A percentile compares a stretch with the other conserved stretches of the same genome.
Evolutionary conservation across 495 filamentous ascomycete species (phyloP).

Genomic region (Oleoguttula mirabilis): DNA sequence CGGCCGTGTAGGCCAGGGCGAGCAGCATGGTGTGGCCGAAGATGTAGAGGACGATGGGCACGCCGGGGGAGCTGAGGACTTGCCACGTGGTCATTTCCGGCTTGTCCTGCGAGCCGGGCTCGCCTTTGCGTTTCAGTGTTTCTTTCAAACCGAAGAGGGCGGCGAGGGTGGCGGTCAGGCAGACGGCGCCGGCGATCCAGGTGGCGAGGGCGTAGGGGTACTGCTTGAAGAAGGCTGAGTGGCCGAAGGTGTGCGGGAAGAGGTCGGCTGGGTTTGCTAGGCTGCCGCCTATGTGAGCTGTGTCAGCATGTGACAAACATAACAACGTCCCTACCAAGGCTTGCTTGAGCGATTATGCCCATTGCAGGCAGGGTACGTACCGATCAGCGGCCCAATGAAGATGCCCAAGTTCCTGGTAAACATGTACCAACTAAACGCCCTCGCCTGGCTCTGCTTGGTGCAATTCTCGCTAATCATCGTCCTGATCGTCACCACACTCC

Average conservation of each 20-base stretch:
- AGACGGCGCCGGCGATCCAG: constrained; percentile 40
- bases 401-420: constrained; percentile 59
- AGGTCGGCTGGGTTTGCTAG: constrained; percentile 49
- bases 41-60: constrained; percentile 47
- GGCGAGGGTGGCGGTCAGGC: constrained; percentile 37
- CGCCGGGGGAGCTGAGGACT: constrained; percentile 49
- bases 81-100: constrained; percentile 36
- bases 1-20: constrained; percentile 51
- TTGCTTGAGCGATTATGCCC: too few relatives aligned
- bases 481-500: constrained; percentile 52
- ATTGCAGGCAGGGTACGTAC: constrained; percentile 8
- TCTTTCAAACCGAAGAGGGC: constrained; percentile 45
- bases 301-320: too few relatives aligned
- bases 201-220: constrained; percentile 56
- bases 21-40: constrained; percentile 51
- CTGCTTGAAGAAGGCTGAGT: constrained; percentile 42
- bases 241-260: constrained; percentile 43
- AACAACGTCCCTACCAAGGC: too few relatives aligned
- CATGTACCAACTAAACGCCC: constrained; percentile 60
- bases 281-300: constrained; percentile 41
- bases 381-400: constrained; percentile 53
- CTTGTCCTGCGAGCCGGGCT: constrained; percentile 4
- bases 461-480: constrained; percentile 62
- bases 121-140: constrained; percentile 27
- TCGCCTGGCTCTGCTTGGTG: constrained; percentile 51